Evolutionary conservation across 345 rosid genomes (phyloP), one percentile per base, ranked within the genome.

Genomic region (Adansonia digitata): DNA sequence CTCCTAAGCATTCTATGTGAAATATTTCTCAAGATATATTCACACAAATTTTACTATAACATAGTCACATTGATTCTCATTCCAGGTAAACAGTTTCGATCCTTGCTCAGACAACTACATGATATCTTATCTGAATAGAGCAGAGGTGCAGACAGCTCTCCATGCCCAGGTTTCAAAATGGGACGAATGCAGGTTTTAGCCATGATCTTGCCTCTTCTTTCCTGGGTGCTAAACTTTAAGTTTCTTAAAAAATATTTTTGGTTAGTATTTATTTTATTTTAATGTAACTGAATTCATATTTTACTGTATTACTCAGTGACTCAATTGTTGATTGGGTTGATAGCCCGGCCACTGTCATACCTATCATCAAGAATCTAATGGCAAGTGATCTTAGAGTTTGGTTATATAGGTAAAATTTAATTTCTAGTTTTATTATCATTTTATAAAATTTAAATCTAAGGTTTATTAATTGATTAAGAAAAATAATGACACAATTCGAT

Each of bases 321-420:
- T 5, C 9, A 34, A 45, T 45, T 45, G 0, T 17, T 35, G 1
- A 18, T 22, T 62, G 45, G 67, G 8, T 5, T 62, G 67, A 62
- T 35, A 17, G 14, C 13, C 22, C 43, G 0, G 2, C 31, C 22
- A 40, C 87, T 0, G 56, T 86, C 73, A 77, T 86, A 56, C 87
- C 87, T 20, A 63, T 82, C 40, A 77, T 84, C 45, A 75, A 82
- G 62, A 73, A 79, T 75, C 79, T 86, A 18, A 84, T 82, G 59
- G 79, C 76, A 15, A 84, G 69, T 56, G 82, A 75, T 31, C 59
- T 84, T 6, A 79, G 76, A 80, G 80, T 86, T 29, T 86, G 85
- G 90, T 73, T 87, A 35, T 85, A 75, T 79, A 85, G 86, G 84
- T 75, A 77, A 76, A 17, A 8, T 2, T 2, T 22, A 4, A 3